Evolutionary conservation across 2,329 filamentous ascomycete species (phyloP).

Genomic region (Pezicula carpinea): DNA sequence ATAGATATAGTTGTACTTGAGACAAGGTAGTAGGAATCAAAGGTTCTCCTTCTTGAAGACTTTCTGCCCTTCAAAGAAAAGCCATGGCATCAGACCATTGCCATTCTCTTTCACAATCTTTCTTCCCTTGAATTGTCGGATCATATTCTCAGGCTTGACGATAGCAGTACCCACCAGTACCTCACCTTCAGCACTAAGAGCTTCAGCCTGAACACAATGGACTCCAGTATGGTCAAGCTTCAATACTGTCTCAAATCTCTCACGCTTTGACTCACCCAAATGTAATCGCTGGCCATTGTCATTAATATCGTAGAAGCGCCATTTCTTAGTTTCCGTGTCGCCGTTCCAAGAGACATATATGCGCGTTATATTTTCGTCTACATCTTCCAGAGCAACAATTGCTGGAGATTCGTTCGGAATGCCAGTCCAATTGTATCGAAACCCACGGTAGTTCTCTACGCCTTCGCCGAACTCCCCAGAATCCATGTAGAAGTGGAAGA

Average conservation of each 20-base stretch:
- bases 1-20: too few relatives aligned
- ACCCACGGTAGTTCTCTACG: constrained; percentile 35
- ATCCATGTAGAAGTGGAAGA: constrained; percentile 36
- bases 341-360: constrained; percentile 52
- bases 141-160: constrained; percentile 6
- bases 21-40: too few relatives aligned
- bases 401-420: constrained; percentile 31
- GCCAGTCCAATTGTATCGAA: constrained; percentile 35
- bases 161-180: constrained; percentile 6
- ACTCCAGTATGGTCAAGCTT: constrained; percentile 2
- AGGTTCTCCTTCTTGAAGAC: constrained; percentile 2
- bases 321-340: constrained; percentile 39
- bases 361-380: constrained; percentile 26
- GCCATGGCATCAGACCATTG: constrained; percentile 3
- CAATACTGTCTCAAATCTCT: constrained; percentile 38
- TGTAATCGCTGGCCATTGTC: constrained; percentile 30
- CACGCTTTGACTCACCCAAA: constrained; percentile 34
- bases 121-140: constrained; percentile 7
- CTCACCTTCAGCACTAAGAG: constrained; percentile 6
- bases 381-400: constrained; percentile 29
- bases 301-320: constrained; percentile 41
- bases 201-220: constrained; percentile 10
- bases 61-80: constrained; percentile 6
- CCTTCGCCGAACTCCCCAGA: constrained; percentile 22
- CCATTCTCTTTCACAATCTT: not conserved